Percentiles rank a stretch among this genome's conserved stretches.
Evolutionary conservation across 202 grass and related monocot genomes (phyloP).

Genomic region (Setaria italica): DNA sequence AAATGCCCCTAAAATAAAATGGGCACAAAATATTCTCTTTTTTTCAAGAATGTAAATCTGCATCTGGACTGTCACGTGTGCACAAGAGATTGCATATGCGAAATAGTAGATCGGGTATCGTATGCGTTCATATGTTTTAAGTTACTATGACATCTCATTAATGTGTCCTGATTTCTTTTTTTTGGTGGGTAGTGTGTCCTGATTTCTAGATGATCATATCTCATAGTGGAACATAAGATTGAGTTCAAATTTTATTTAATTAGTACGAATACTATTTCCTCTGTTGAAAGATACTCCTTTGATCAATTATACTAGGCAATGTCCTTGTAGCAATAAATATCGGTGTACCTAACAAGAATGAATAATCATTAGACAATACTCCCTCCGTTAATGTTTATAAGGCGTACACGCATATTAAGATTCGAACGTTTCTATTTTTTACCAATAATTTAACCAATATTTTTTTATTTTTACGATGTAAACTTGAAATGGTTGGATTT

Average conservation of each 20-base stretch:
- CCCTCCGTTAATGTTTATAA: no score
- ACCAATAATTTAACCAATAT: no score
- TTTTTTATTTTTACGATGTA: no score
- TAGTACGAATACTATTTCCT: not conserved
- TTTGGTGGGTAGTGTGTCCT: not conserved
- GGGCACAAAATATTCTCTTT: not conserved
- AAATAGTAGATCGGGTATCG: not conserved
- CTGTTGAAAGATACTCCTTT: not conserved
- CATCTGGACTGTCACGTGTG: not conserved
- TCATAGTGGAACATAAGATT: not conserved
- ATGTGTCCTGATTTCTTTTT: not conserved
- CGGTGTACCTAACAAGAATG: conserved; percentile 5
- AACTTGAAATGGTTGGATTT: no score
- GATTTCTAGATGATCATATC: not conserved
- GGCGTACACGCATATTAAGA: no score
- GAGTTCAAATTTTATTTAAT: not conserved
- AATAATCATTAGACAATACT: conserved; percentile 16
- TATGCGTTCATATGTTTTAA: not conserved
- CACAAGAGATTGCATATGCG: not conserved
- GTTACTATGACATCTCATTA: not conserved
- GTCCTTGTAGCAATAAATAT: conserved; percentile 24
- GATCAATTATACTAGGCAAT: not conserved
- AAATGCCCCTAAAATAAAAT: not conserved
- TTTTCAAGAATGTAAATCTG: not conserved
- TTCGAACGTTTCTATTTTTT: no score